These are phyloP conservation scores for Syzygium aqueum DNA, from an alignment of 345 rosid genomes.

Conservation along the genomic window DNA sequence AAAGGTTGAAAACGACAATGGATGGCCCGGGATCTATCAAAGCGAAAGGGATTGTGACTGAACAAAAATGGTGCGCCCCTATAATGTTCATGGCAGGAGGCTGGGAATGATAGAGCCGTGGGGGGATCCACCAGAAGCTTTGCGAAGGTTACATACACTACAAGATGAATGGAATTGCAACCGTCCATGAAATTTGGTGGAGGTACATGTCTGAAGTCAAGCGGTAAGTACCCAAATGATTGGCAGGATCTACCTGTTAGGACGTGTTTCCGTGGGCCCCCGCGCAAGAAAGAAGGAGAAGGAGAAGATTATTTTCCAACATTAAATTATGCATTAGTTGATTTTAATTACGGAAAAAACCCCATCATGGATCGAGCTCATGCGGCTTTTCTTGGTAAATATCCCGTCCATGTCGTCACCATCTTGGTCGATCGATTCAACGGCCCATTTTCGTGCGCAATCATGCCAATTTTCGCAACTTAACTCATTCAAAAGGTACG, in stretches of 20 bases:
- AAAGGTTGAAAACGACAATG: too few relatives aligned
- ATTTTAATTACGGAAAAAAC: not conserved
- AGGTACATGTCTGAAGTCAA: not conserved
- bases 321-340: not conserved
- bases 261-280: not conserved
- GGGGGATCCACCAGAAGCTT: not conserved
- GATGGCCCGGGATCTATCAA: not conserved
- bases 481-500: not conserved
- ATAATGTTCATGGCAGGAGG: not conserved
- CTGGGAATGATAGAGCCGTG: not conserved
- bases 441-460: fast-evolving
- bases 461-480: fast-evolving
- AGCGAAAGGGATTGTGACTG: not conserved
- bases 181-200: conserved; percentile 17
- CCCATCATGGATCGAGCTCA: not conserved
- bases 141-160: not conserved
- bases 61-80: not conserved
- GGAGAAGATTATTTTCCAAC: not conserved
- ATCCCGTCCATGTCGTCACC: not conserved
- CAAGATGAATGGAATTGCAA: not conserved
- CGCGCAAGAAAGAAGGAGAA: not conserved
- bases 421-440: not conserved
- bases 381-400: not conserved
- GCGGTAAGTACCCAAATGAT: not conserved
- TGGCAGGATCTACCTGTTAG: conserved; percentile 4